These are phyloP conservation scores for Naganishia sp. DNA, from an alignment of 1,284 basidiomycete genomes.

Conservation along the genomic window DNA sequence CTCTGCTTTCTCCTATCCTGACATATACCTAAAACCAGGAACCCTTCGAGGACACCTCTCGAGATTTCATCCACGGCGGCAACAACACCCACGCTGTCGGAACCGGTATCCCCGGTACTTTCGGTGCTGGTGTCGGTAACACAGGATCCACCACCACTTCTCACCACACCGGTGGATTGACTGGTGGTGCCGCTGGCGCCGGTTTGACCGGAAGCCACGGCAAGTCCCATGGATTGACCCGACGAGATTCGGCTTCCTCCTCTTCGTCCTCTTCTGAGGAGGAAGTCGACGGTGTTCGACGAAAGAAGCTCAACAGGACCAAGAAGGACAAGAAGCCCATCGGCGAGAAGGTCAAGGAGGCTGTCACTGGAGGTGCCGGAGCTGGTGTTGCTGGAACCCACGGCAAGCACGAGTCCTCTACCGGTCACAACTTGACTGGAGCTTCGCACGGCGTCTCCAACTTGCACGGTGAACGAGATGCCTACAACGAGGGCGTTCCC, in stretches of 20 bases:
- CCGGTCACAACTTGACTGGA: slow-evolving; percentile 9
- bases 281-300: slow-evolving; percentile 23
- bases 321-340: slow-evolving; percentile 14
- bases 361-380: slow-evolving; percentile 13
- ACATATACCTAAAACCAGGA: background rate
- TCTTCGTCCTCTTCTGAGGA: slow-evolving; percentile 20
- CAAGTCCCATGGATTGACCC: background rate
- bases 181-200: background rate
- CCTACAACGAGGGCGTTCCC: slow-evolving; percentile 9
- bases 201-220: slow-evolving; percentile 7
- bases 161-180: background rate
- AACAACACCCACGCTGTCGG: slow-evolving; percentile 6
- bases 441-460: slow-evolving; percentile 3
- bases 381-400: background rate
- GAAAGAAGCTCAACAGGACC: slow-evolving; percentile 14
- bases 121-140: slow-evolving; percentile 16
- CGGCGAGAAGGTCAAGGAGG: slow-evolving; percentile 21
- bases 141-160: background rate
- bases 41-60: slow-evolving; percentile 31
- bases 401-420: slow-evolving; percentile 1
- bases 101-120: slow-evolving; percentile 19
- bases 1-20: background rate
- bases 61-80: slow-evolving; percentile 23
- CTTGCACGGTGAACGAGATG: slow-evolving; percentile 24
- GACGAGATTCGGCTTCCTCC: slow-evolving; percentile 9